These are phyloP conservation scores for Colletotrichum tropicicola DNA, from an alignment of 2,329 filamentous ascomycete species.

Conservation along the genomic window DNA sequence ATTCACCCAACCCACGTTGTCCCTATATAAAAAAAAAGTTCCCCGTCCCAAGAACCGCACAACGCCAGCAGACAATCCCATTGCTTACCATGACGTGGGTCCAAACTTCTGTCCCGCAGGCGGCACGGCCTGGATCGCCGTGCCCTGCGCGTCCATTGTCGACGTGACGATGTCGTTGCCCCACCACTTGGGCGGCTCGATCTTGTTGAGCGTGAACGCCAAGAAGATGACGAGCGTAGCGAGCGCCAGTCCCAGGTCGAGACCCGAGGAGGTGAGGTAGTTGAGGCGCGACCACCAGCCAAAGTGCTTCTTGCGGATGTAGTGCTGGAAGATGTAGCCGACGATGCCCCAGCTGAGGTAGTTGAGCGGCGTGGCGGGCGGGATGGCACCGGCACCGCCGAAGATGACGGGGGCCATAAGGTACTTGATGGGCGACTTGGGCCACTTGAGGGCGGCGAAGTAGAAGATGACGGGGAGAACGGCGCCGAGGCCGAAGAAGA, in stretches of 20 bases:
- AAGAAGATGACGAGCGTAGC: constrained; percentile 77
- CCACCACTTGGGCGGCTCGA: constrained; percentile 74
- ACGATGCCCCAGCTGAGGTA: constrained; percentile 79
- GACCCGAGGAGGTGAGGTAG: constrained; percentile 74
- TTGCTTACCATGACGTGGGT: constrained; percentile 60
- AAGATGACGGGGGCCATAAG: constrained; percentile 72
- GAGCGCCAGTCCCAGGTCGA: constrained; percentile 75
- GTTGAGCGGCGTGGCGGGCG: constrained; percentile 76
- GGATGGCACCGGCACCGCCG: constrained; percentile 66
- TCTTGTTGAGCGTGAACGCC: constrained; percentile 70
- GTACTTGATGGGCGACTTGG: constrained; percentile 58
- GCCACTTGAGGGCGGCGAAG: constrained; percentile 57
- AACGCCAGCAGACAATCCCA: too few relatives aligned
- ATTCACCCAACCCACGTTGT: background rate
- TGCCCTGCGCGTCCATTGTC: constrained; percentile 70
- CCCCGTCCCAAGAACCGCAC: too few relatives aligned
- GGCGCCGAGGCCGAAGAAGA: constrained; percentile 68
- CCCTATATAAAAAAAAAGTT: background rate
- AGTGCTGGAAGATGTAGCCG: constrained; percentile 75
- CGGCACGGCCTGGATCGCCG: constrained; percentile 65
- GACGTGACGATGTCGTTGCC: constrained; percentile 66
- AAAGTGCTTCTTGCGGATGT: constrained; percentile 69
- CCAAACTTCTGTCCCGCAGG: constrained; percentile 68
- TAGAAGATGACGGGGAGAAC: constrained; percentile 62
- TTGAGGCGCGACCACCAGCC: constrained; percentile 80